These are phyloP conservation scores for Pezicula radicicola DNA, from an alignment of 2,329 filamentous ascomycete genomes.

Conservation along the genomic window DNA sequence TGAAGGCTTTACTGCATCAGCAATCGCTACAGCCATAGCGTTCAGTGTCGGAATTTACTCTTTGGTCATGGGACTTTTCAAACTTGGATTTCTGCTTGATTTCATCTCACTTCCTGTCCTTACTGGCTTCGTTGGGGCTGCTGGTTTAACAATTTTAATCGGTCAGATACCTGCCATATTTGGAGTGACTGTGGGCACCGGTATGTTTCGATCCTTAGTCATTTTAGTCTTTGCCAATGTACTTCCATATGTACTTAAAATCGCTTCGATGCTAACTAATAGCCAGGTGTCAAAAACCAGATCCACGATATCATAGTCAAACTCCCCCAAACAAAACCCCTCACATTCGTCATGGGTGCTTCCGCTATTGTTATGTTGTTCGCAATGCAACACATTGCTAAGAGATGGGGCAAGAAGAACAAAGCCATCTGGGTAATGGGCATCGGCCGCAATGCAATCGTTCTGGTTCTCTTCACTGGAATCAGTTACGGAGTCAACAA, in stretches of 20 bases:
- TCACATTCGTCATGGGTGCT: constrained; percentile 54
- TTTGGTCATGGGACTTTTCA: constrained; percentile 57
- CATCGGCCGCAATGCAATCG: constrained; percentile 58
- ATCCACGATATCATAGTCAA: constrained; percentile 57
- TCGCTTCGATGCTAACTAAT: not conserved
- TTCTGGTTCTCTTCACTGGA: constrained; percentile 59
- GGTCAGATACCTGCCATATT: constrained; percentile 49
- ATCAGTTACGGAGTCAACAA: constrained; percentile 62
- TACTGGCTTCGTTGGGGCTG: constrained; percentile 63
- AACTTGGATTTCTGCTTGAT: constrained; percentile 62
- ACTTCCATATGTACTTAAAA: too few relatives aligned
- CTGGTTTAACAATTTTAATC: constrained; percentile 62
- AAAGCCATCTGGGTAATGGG: constrained; percentile 57
- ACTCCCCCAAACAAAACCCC: constrained; percentile 48
- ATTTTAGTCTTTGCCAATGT: not conserved
- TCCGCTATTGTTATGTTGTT: constrained; percentile 53
- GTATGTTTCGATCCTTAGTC: constrained; percentile 28
- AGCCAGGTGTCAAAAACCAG: constrained; percentile 39
- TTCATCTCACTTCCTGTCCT: constrained; percentile 64
- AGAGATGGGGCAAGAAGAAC: constrained; percentile 55
- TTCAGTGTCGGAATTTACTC: constrained; percentile 62
- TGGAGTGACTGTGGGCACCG: constrained; percentile 39
- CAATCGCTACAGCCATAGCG: constrained; percentile 59
- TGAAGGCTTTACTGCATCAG: constrained; percentile 47
- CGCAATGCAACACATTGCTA: constrained; percentile 44